Evolutionary conservation across 148 eudicot genomes (phyloP).

Genomic region (Heliosperma pusillum): DNA sequence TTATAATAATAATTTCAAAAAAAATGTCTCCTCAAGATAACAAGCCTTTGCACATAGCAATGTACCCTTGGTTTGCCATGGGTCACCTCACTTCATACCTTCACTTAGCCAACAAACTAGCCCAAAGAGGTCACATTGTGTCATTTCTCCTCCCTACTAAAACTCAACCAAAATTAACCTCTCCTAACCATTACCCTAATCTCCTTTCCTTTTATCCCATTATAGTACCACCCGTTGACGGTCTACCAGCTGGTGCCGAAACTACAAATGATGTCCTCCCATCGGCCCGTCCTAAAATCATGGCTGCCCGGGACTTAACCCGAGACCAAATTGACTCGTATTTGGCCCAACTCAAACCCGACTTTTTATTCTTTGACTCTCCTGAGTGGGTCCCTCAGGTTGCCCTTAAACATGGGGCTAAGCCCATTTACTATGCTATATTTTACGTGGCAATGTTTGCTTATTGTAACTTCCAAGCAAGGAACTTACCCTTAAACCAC

Average conservation of each 20-base stretch:
- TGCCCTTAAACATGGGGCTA: conserved; percentile 24
- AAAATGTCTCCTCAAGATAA: conserved; percentile 8
- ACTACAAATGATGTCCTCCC: conserved; percentile 34
- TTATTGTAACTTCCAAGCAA: background rate
- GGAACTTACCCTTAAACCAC: background rate
- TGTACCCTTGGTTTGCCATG: conserved; percentile 45
- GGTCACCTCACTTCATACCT: conserved; percentile 48
- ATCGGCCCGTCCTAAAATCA: conserved; percentile 14
- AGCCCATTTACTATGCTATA: conserved; percentile 18
- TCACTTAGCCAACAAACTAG: conserved; percentile 38
- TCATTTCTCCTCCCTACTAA: conserved; percentile 34
- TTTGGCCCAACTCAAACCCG: conserved; percentile 23
- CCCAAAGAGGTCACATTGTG: conserved; percentile 35
- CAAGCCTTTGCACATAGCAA: conserved; percentile 18
- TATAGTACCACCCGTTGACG: conserved; percentile 33
- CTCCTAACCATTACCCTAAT: conserved; percentile 33
- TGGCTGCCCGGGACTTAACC: conserved; percentile 39
- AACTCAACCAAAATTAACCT: conserved; percentile 25
- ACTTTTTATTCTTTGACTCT: conserved; percentile 34
- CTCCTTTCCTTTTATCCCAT: conserved; percentile 35
- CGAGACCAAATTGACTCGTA: conserved; percentile 19
- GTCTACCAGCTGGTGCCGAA: conserved; percentile 41
- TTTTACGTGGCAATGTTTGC: conserved; percentile 6
- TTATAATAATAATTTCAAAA: too few species aligned
- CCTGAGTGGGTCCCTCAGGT: conserved; percentile 36